phyloP scores from a whole-genome alignment of 2,329 filamentous ascomycete genomes.

The Botrytis elliptica region DNA sequence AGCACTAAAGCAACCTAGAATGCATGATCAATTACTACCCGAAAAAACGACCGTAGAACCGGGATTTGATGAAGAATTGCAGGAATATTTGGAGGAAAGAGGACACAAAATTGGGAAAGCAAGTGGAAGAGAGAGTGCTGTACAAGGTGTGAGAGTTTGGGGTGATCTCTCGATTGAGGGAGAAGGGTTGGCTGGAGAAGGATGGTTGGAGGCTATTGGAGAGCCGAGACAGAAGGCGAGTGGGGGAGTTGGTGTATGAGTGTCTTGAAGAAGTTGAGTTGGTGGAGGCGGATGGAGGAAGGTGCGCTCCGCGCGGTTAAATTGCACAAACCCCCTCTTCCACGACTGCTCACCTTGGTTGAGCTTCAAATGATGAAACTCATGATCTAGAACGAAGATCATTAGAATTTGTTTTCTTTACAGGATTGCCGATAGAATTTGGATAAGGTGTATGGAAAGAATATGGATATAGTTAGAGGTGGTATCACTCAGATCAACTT shows the following conservation, averaged over 20 bases:
- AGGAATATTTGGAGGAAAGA: slow-evolving; percentile 58
- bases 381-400: neutral
- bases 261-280: too few species aligned
- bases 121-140: slow-evolving; percentile 60
- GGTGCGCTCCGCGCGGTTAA: slow-evolving; percentile 6
- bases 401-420: neutral
- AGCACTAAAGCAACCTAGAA: slow-evolving; percentile 63
- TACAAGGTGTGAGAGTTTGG: slow-evolving; percentile 63
- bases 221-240: slow-evolving; percentile 71
- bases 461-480: neutral
- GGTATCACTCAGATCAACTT: neutral
- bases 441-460: neutral
- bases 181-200: slow-evolving; percentile 73
- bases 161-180: slow-evolving; percentile 76
- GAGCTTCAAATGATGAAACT: neutral
- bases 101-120: slow-evolving; percentile 75
- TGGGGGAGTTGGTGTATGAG: slow-evolving; percentile 23
- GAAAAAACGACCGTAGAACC: slow-evolving; percentile 68
- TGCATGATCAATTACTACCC: slow-evolving; percentile 82
- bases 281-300: neutral
- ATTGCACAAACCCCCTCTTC: neutral
- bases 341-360: neutral
- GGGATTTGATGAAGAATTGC: slow-evolving; percentile 62
- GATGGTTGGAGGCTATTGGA: slow-evolving; percentile 72
- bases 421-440: neutral